phyloP scores from a whole-genome alignment of 23 red algal genomes.

The Cyanidium caldarium region DNA sequence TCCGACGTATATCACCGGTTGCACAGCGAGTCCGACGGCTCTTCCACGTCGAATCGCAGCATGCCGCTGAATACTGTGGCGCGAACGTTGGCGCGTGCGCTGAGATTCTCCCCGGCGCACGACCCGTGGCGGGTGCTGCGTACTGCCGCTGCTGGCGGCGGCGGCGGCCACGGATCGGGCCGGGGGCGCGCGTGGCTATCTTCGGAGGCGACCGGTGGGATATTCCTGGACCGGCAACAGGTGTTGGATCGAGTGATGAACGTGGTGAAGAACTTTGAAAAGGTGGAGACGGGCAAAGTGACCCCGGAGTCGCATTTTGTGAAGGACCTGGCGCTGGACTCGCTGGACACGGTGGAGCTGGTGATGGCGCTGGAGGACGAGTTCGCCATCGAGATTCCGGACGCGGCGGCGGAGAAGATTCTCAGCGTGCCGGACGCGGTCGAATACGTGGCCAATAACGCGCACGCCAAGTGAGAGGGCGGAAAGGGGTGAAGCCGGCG shows the following conservation, averaged over 20 bases:
- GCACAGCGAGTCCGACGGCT: too few species aligned
- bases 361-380: conserved; percentile 98
- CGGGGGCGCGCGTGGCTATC: too few species aligned
- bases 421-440: conserved; percentile 58
- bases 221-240: conserved; percentile 35
- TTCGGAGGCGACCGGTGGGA: too few species aligned
- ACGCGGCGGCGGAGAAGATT: conserved; percentile 91
- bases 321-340: conserved; percentile 81
- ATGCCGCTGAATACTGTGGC: neutral
- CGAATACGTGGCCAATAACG: conserved; percentile 50
- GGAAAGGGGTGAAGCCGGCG: too few species aligned
- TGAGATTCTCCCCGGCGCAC: too few species aligned
- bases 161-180: too few species aligned
- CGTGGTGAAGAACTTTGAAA: conserved; percentile 93
- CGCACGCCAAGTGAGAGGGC: conserved; percentile 37
- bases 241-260: conserved; percentile 65
- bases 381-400: conserved; percentile 93
- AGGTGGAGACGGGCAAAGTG: conserved; percentile 89
- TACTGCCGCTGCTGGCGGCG: too few species aligned
- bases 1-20: too few species aligned
- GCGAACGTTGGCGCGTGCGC: neutral
- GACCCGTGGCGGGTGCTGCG: too few species aligned
- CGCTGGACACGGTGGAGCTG: conserved; percentile 84
- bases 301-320: conserved; percentile 73
- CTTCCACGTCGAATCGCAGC: too few species aligned